Conservation (phyloP, 148 eudicot genomes). For the Amaranthus palmeri region DNA sequence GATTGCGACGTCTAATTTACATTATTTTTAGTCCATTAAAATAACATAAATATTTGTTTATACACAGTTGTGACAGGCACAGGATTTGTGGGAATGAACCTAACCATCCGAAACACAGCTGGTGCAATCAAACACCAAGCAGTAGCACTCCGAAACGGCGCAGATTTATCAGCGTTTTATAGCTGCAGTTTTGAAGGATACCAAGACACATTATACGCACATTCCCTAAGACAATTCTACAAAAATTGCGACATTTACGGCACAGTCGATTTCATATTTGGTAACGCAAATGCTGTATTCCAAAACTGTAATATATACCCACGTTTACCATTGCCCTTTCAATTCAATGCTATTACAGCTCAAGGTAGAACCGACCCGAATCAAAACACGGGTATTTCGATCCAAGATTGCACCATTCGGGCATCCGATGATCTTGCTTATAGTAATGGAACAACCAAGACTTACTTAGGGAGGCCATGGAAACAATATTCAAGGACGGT, state of each 20-base stretch:
- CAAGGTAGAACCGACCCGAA: constrained; percentile 72
- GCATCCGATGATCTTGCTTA: constrained; percentile 55
- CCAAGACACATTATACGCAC: constrained; percentile 79
- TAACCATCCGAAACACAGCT: constrained; percentile 73
- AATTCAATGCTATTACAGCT: constrained; percentile 78
- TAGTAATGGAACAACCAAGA: constrained; percentile 24
- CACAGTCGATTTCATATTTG: constrained; percentile 82
- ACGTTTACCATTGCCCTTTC: constrained; percentile 44
- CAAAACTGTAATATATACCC: constrained; percentile 72
- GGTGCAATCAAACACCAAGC: constrained; percentile 76
- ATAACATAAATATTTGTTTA: not conserved
- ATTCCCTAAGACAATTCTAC: constrained; percentile 74
- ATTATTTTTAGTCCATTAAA: too few species aligned
- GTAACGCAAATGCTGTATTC: constrained; percentile 67
- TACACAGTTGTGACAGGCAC: constrained; percentile 51
- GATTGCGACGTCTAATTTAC: too few species aligned
- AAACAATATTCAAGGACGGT: constrained; percentile 60
- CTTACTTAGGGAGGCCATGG: constrained; percentile 81
- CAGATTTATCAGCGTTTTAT: constrained; percentile 71
- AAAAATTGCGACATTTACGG: constrained; percentile 77
- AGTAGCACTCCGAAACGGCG: constrained; percentile 66
- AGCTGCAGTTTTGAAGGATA: constrained; percentile 77
- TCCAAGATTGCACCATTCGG: constrained; percentile 51
- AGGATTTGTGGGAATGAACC: constrained; percentile 58
- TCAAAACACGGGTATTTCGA: constrained; percentile 72